Percentiles rank a stretch among this genome's conserved stretches.
Evolutionary conservation across 2,329 filamentous ascomycete genomes (phyloP).

Genomic region (Aspergillus pseudoterreus): DNA sequence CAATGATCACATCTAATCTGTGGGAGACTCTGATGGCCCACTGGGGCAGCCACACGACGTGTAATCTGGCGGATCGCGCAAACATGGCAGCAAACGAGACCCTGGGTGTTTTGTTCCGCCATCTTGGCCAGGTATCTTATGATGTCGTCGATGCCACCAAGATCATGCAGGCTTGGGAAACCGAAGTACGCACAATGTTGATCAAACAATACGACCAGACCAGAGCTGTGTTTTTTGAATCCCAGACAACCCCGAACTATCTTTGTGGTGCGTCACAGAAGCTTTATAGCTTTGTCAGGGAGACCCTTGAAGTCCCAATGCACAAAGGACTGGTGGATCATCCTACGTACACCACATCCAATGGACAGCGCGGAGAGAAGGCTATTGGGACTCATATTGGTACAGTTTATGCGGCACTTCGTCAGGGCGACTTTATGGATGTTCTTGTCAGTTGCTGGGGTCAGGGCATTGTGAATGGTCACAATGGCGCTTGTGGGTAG

Average conservation of each 20-base stretch:
- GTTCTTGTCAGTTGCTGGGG: slow-evolving; percentile 3
- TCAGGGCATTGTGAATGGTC: too few relatives aligned
- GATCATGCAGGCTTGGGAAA: background rate
- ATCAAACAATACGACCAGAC: slow-evolving; percentile 8
- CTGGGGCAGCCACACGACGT: slow-evolving; percentile 10
- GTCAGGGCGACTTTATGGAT: slow-evolving; percentile 13
- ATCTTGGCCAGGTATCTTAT: background rate
- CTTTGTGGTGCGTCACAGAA: slow-evolving; percentile 28
- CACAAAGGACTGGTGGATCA: slow-evolving; percentile 30
- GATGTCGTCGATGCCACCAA: too few relatives aligned
- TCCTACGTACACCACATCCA: slow-evolving; percentile 12
- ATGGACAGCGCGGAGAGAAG: slow-evolving; percentile 6
- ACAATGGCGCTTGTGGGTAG: too few relatives aligned
- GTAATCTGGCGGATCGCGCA: slow-evolving; percentile 10
- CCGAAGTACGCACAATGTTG: background rate
- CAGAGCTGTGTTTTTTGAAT: slow-evolving; percentile 13
- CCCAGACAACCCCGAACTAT: slow-evolving; percentile 13
- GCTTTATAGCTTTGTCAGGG: slow-evolving; percentile 36
- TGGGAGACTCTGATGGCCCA: slow-evolving; percentile 14
- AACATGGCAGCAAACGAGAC: background rate
- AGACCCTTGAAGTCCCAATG: slow-evolving; percentile 29
- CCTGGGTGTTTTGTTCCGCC: background rate
- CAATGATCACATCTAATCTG: background rate
- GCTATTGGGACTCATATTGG: slow-evolving; percentile 22
- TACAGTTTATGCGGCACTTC: slow-evolving; percentile 22